Evolutionary conservation across 139 green algal genomes (phyloP), one percentile per base, ranked within the genome.

Genomic region (Gonium pectorale): DNA sequence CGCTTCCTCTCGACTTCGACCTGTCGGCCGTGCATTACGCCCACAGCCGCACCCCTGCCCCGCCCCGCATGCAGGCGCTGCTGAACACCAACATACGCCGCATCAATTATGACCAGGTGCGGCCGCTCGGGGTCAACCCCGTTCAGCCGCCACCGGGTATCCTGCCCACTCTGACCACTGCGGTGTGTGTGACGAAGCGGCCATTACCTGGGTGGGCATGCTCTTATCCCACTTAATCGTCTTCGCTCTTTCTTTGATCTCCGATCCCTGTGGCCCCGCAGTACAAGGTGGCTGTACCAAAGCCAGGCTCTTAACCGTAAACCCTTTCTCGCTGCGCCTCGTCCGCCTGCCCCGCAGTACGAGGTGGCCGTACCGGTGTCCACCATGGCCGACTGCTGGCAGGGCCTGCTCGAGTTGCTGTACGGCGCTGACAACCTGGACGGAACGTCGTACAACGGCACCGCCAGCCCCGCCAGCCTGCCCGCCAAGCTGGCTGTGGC

Each of bases 281-380:
- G 19, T 56, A 26, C 49, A 13, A 26, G 17, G 17, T 17, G 49
- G 13, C 49, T 56, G n/a, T n/a, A n/a, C n/a, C n/a, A n/a, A n/a
- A n/a, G n/a, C n/a, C n/a, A n/a, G n/a, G n/a, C n/a, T n/a, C n/a
- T n/a, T n/a, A n/a, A n/a, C 59, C 3, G 3, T 29, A 6, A 13
- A 3, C 63, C 63, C 63, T 33, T 70, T n/a, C 64, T 0, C 29
- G 4, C 24, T 67, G 4, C 27, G 27, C 35, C 13, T 46, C n/a
- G 0, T 5, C 35, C 35, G 2, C 15, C 35, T 3, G 1, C n/a
- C 41, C 38, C 44, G 51, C 84, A 89, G 82, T 89, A 89, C 56
- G 86, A 93, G 83, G 89, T 90, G n/a, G 83, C 91, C 27, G 60
- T 94, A 0, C 91, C 91, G 0, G 52, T 92, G 3, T 44, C 71